Base-by-base conservation (phyloP, 352 stramenopile genomes). In the Globisporangium yorkense region DNA sequence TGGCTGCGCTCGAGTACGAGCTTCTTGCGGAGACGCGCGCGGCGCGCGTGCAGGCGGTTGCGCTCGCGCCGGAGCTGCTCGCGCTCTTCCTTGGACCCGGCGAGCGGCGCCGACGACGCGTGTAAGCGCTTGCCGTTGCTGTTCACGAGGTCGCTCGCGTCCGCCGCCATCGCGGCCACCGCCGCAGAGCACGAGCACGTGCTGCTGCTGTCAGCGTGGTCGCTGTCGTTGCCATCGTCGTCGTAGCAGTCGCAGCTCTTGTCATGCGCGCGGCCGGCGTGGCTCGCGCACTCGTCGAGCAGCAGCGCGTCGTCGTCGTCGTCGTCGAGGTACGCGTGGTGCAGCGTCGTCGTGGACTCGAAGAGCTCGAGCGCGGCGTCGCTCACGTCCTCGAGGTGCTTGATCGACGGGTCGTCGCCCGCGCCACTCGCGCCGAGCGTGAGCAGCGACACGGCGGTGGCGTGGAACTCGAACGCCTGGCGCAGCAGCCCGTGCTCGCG, bases 1-100 rank as follows among this genome's bases (percentile, higher is more conserved):
- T 87, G 80, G 56, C 74, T 88, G 53, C 80, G 84, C 65, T 89
- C 81, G 16, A 91, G 75, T 54, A 91, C 76, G 63, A 89, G 68
- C 68, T 91, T 91, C 73, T 89, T 91, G 59, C 81, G 81, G 24
- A 89, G 72, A 35, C 78, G 81, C 43, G 81, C 81, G 51, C 81
- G 75, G 51, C 81, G 76, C 24, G 81, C 81, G 63, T 91, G 81
- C 49, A 91, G 66, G 5, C 81, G 73, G 68, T 91, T 91, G 21
- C 81, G 79, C 54, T 91, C 81, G 29, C 81, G 78, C 39, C 81
- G 76, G 57, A 89, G 65, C 40, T 83, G 75, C 63, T 89, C 80
- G 39, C 80, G 80, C 52, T 88, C 80, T 50, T 88, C 75, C 54
- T 88, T 89, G 4, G 80, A 86, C 54, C 75, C 75, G 4, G 57